Base-by-base conservation (phyloP, 768 basidiomycete species). In the Tylopilus subfusipes region DNA sequence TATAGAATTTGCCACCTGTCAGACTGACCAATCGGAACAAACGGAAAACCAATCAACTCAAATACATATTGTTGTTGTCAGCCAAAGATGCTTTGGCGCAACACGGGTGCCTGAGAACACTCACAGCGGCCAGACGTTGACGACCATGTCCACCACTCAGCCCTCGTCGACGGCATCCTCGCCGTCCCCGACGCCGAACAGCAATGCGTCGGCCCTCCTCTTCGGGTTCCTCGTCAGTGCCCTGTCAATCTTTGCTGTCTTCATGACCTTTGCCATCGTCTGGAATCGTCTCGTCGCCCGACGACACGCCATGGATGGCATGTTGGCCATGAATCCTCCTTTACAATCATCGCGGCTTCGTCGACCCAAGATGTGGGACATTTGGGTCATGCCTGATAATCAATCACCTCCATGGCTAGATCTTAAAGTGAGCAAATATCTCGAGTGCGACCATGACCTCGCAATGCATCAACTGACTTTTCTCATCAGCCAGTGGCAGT, bases 231-330 rank as follows among this genome's bases (percentile, higher is more conserved):
- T 70, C 31, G 53, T 70, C 49, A 63, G 55, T n/a, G 59, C 68
- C n/a, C 54, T 70, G 39, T 65, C 69, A 0, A 39, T 70, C 22
- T 70, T 70, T 44, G 68, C 61, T 2, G 30, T 71, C 36, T 72
- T 70, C 52, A 68, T 72, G 65, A 46, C 53, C 12, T 54, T 52
- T 52, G 71, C 69, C 8, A 52, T 71, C 4, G 42, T 67, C 47
- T 70, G 69, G 69, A 70, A 66, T 39, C 69, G 71, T 40, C 71
- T 70, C n/a, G 59, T 71, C 21, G 34, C 50, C 2, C 63, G 69
- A 19, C 69, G 69, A 25, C 69, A 48, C 1, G 52, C 49, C 2
- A 71, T 72, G 33, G 69, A 72, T 1, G 58, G 57, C 14, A 58
- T 46, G 56, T 53, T 63, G 50, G 44, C 27, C 14, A 30, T 25